Evolutionary conservation across 257 asterid genomes (phyloP), one percentile per base, ranked within the genome.

Genomic region (Parsonsia alboflavescens): DNA sequence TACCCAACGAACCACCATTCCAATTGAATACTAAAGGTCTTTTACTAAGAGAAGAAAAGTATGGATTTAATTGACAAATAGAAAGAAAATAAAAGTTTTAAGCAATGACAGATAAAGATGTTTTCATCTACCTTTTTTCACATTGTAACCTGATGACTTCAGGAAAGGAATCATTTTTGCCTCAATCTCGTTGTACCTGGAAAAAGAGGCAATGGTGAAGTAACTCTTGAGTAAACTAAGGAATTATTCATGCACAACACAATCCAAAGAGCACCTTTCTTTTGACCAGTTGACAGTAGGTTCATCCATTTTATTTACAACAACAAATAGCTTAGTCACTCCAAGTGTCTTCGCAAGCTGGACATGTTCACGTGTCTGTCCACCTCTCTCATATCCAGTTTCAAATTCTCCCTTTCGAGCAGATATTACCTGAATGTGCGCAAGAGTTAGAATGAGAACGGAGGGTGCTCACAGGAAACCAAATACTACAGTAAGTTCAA

Each of bases 361-460:
- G 72, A 95, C 99, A 76, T 92, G 98, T 77, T 95, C 99, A 48
- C 99, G 95, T 61, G 99, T 95, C 85, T 95, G 99, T 45, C 98
- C 99, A 83, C 99, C 98, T 88, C 91, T 92, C 86, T 95, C 98
- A 78, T 88, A 95, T 75, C 99, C 98, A 83, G 99, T 90, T 84
- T 95, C 99, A 73, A 95, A 89, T 80, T 95, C 98, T 76, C 98
- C 98, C 76, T 89, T 92, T 63, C 98, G 87, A 71, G 99, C 97
- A 74, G 99, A 94, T 70, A 94, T 94, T 33, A 92, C 99, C 98
- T 94, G 77, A 50, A 45, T 6, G 56, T 62, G 71, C 10, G 48
- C 50, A 69, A 53, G 64, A 39, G 48, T 10, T 24, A n/a, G 28
- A 45, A 49, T 48, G 33, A 46, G 50, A 61, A 17, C 17, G 22